These are phyloP conservation scores for Phytophthora macrochlamydospora DNA, from an alignment of 352 stramenopile genomes.

Conservation along the genomic window DNA sequence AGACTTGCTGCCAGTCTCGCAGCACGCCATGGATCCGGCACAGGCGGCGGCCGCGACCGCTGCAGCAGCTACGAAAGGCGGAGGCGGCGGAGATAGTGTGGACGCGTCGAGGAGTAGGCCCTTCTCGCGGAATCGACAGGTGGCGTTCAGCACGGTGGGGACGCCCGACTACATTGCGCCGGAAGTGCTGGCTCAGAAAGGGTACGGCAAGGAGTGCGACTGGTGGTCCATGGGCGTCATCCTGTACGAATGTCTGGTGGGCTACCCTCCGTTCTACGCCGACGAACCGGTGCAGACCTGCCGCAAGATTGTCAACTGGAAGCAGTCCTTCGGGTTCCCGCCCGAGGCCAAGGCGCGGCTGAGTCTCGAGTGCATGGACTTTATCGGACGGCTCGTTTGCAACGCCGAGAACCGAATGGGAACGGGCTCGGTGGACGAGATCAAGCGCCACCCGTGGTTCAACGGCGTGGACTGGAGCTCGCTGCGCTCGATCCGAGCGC, in stretches of 20 bases:
- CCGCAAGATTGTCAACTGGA: slow-evolving; percentile 93
- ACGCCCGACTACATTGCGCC: slow-evolving; percentile 99
- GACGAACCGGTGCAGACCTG: slow-evolving; percentile 98
- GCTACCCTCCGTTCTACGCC: slow-evolving; percentile 99
- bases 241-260: slow-evolving; percentile 99
- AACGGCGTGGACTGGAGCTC: slow-evolving; percentile 92
- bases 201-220: slow-evolving; percentile 92
- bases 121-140: slow-evolving; percentile 69
- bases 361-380: slow-evolving; percentile 90
- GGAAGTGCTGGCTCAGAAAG: slow-evolving; percentile 95
- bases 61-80: slow-evolving; percentile 21
- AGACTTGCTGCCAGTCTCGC: slow-evolving; percentile 77
- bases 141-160: slow-evolving; percentile 98
- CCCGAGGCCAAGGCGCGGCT: slow-evolving; percentile 61
- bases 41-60: slow-evolving; percentile 16
- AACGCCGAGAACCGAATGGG: slow-evolving; percentile 95
- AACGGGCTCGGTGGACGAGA: slow-evolving; percentile 93
- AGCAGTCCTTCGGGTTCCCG: slow-evolving; percentile 85
- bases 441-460: slow-evolving; percentile 98
- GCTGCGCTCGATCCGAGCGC: slow-evolving; percentile 83
- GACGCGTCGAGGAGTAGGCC: slow-evolving; percentile 61
- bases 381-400: slow-evolving; percentile 93
- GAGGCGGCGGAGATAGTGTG: slow-evolving; percentile 30
- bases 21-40: slow-evolving; percentile 60
- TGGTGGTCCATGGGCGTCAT: slow-evolving; percentile 99